Evolutionary conservation across 1,139 yeast genomes (phyloP), one percentile per base, ranked within the genome.

Genomic region (Yamadazyma diddensiae): DNA sequence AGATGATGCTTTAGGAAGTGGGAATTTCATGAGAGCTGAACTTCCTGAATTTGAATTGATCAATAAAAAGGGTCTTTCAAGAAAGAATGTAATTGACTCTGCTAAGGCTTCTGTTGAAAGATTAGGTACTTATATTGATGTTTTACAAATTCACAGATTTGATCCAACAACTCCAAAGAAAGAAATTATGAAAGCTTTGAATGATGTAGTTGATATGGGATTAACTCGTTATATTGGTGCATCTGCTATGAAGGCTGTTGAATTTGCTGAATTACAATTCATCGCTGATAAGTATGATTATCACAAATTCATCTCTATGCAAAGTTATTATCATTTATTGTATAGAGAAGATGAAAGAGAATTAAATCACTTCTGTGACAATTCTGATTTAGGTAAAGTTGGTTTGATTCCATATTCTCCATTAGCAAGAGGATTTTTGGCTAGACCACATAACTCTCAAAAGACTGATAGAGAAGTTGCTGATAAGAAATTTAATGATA

Each of bases 281-380:
- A 52, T 67, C 34, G 82, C 82, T 13, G 25, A 22, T 12, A 22
- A 22, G 10, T 22, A 22, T 13, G 25, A 22, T 22, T 22, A 22
- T 22, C 64, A 66, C 41, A 75, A 74, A 50, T 78, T 77, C 43
- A 60, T 77, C 38, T 64, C 76, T 31, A 76, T 77, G 80, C 83
- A 78, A 52, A 70, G 72, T 44, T 72, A 61, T 49, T 74, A 75
- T 52, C 76, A 74, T 49, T 57, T 77, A 42, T 36, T 77, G 5
- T 65, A 73, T 49, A 60, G 84, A 15, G 82, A 77, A 47, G 82
- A 78, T 34, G 84, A 78, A 48, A 55, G 73, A 22, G 83, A 78
- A 46, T 65, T 77, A 74, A 72, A 64, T 42, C 77, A 73, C 16
- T 77, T 59, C 54, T 73, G 79, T 47, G 53, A 73, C 6, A 24